Evolutionary conservation across 495 filamentous ascomycete genomes (phyloP), one percentile per base, ranked within the genome.

Genomic region (Neurospora sp.): DNA sequence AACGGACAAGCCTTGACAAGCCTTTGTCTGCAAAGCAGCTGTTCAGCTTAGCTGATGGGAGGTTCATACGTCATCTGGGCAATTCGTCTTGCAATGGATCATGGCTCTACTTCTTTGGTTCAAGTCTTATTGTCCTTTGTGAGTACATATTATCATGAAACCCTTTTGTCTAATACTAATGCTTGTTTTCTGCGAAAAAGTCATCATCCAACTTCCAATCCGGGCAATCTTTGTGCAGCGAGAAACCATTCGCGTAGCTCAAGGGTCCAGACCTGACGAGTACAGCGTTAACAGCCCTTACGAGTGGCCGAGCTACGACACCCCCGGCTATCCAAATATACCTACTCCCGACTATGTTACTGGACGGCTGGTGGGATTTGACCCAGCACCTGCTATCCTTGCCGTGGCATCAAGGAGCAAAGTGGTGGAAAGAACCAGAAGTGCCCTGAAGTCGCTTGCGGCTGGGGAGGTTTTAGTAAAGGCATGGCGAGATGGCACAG

Each of bases 1-100:
- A 70, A 20, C 69, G 72, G 35, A 69, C 69, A 20, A 42, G 31
- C 31, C 31, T 35, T 35, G 3, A 6, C 14, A 68, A 71, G 59
- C 70, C 38, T 20, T 41, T 74, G 17, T 69, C 40, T 48, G 72
- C 70, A 22, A 39, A 16, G 40, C 59, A 74, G 59, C 53, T 74
- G 7, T 71, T 74, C 22, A 31, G 48, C 20, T 22, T 59, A 59
- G 48, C 48, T 22, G 48, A 59, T 14, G 48, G 22, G 22, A 31
- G 10, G 48, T 16, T 59, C 10, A 59, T 59, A 59, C 48, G 20
- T 27, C 44, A 10, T 6, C 20, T 20, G 44, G n/a, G n/a, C 44
- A 22, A 17, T 48, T 17, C 44, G 17, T 48, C 44, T 48, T 22
- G 20, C 44, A 4, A 48, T 27, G 48, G 10, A 31, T 27, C 48